Conservation (phyloP, 345 rosid genomes). For the Citrus maxima region DNA sequence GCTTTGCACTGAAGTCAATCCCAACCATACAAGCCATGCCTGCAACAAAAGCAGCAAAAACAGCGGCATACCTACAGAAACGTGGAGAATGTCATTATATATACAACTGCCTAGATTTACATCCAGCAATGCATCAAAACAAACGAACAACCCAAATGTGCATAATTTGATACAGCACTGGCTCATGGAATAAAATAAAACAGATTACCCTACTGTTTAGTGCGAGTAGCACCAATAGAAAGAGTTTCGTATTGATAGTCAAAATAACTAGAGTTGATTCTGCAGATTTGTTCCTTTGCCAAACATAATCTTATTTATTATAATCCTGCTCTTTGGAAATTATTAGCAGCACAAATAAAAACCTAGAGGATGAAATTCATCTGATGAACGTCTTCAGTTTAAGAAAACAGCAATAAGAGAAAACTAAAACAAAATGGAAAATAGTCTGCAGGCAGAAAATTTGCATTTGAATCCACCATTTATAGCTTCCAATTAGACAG, state of each 20-base stretch:
- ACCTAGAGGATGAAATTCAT: no score
- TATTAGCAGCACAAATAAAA: no score
- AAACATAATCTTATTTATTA: background rate
- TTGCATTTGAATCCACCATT: background rate
- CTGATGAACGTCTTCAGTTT: no score
- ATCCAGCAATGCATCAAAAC: background rate
- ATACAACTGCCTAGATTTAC: background rate
- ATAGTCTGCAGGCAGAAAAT: background rate
- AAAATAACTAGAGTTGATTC: background rate
- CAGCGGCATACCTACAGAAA: constrained; percentile 68
- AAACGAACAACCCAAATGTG: background rate
- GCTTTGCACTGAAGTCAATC: constrained; percentile 82
- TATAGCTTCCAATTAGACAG: background rate
- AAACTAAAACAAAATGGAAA: background rate
- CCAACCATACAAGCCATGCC: constrained; percentile 89
- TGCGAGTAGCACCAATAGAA: background rate
- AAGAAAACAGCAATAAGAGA: background rate
- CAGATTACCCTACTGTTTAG: background rate
- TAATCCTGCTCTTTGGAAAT: no score
- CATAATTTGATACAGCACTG: background rate
- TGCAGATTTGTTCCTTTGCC: background rate
- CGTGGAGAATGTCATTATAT: constrained; percentile 9
- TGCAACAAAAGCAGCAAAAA: constrained; percentile 88
- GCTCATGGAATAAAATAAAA: background rate
- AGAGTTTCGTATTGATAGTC: background rate